phyloP scores from a whole-genome alignment of 177 flowering plant species.

The Vitis hybrid region DNA sequence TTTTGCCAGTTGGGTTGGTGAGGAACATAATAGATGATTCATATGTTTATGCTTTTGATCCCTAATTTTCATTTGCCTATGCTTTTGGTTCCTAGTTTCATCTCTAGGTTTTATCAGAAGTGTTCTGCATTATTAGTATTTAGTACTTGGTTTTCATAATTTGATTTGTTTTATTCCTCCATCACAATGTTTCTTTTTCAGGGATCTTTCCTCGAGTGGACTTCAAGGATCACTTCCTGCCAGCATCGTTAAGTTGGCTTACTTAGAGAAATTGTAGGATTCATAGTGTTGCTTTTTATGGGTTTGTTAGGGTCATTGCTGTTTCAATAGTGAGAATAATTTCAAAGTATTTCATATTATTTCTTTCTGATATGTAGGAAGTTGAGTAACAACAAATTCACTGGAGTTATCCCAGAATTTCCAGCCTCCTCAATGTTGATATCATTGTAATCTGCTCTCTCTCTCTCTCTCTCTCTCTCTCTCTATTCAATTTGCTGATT shows the following conservation, averaged over 20 bases:
- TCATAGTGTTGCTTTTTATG: not conserved
- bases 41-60: not conserved
- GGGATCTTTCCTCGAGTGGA: conserved; percentile 47
- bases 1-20: too few species aligned
- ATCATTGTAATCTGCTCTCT: conserved; percentile 39
- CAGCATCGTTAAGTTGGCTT: conserved; percentile 37
- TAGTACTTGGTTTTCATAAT: not conserved
- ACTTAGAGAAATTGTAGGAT: conserved; percentile 53
- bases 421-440: conserved; percentile 36
- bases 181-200: conserved; percentile 20
- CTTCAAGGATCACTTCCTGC: conserved; percentile 52
- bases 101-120: not conserved
- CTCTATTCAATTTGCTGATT: not conserved
- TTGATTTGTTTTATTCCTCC: not conserved
- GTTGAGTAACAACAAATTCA: conserved; percentile 46
- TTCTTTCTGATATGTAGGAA: conserved; percentile 37
- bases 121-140: not conserved
- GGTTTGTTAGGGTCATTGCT: not conserved
- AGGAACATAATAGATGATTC: too few species aligned
- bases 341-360: not conserved
- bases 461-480: not conserved
- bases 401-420: conserved; percentile 41
- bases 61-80: not conserved
- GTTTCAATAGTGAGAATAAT: not conserved
- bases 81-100: not conserved